A percentile compares a stretch with the other conserved stretches of the same genome.
Conservation (phyloP, 2,329 filamentous ascomycete species). For the Colletotrichum falcatum region DNA sequence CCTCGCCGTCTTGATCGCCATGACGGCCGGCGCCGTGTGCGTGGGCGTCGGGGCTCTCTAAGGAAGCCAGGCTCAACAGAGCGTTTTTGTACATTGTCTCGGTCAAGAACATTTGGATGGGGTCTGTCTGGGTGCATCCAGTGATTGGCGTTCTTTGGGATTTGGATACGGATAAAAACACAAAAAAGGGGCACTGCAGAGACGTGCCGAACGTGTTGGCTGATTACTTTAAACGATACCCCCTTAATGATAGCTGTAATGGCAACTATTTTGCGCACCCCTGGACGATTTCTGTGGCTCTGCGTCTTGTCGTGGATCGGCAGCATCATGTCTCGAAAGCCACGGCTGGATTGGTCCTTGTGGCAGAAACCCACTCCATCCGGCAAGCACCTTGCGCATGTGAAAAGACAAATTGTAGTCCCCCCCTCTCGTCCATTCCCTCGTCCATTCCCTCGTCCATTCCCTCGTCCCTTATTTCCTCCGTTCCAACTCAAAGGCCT, state of each 20-base stretch:
- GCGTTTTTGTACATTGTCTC: constrained; percentile 1
- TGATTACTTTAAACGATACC: constrained; percentile 20
- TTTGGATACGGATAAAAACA: neutral
- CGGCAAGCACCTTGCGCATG: neutral
- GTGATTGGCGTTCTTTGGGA: constrained; percentile 5
- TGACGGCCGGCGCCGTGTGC: constrained; percentile 39
- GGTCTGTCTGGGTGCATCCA: neutral
- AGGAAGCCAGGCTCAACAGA: neutral
- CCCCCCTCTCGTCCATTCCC: too few relatives aligned
- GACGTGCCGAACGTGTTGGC: constrained; percentile 9
- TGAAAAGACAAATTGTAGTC: too few relatives aligned
- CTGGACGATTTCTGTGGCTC: neutral
- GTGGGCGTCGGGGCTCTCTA: constrained; percentile 10
- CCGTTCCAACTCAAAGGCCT: neutral
- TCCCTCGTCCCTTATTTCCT: too few relatives aligned
- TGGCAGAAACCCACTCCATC: neutral
- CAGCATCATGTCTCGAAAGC: neutral
- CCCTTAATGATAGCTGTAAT: constrained; percentile 9
- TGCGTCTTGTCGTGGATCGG: neutral
- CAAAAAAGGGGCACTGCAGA: neutral
- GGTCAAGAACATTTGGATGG: neutral
- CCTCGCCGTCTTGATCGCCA: constrained; percentile 43
- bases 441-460: too few relatives aligned
- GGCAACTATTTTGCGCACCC: neutral
- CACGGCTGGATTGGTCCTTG: neutral